phyloP scores from a whole-genome alignment of 805 yeast species.

The Hagleromyces aurorensis region DNA sequence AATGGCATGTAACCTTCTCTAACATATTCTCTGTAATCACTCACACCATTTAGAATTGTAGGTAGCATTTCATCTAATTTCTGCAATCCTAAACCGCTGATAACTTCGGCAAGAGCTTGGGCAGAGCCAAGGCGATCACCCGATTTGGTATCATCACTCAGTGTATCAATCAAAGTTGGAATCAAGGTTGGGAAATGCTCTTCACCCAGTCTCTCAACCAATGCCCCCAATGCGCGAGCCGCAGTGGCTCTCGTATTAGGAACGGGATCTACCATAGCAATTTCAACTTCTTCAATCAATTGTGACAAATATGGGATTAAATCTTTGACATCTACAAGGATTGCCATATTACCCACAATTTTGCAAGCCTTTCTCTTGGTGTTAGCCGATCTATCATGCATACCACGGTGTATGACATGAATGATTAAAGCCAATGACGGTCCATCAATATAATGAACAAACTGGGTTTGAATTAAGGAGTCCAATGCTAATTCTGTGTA shows the following conservation, averaged over 20 bases:
- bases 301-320: constrained; percentile 73
- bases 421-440: constrained; percentile 93
- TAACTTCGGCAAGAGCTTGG: constrained; percentile 90
- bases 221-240: constrained; percentile 91
- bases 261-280: constrained; percentile 97
- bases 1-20: constrained; percentile 93
- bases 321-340: constrained; percentile 83
- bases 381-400: constrained; percentile 88
- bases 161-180: constrained; percentile 65
- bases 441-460: constrained; percentile 96
- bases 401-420: constrained; percentile 92
- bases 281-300: constrained; percentile 74
- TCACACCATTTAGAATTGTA: constrained; percentile 60
- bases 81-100: constrained; percentile 80
- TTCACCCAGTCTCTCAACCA: constrained; percentile 94
- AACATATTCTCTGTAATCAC: constrained; percentile 55
- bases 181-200: constrained; percentile 89
- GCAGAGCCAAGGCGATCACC: constrained; percentile 97
- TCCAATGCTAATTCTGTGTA: constrained; percentile 84
- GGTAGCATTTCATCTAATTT: constrained; percentile 90
- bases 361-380: constrained; percentile 93
- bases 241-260: constrained; percentile 97
- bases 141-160: constrained; percentile 66
- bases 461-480: constrained; percentile 79
- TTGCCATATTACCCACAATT: constrained; percentile 98